Evolutionary conservation across 2,329 filamentous ascomycete species (phyloP).

Genomic region (Byssoonygena ceratinophila): DNA sequence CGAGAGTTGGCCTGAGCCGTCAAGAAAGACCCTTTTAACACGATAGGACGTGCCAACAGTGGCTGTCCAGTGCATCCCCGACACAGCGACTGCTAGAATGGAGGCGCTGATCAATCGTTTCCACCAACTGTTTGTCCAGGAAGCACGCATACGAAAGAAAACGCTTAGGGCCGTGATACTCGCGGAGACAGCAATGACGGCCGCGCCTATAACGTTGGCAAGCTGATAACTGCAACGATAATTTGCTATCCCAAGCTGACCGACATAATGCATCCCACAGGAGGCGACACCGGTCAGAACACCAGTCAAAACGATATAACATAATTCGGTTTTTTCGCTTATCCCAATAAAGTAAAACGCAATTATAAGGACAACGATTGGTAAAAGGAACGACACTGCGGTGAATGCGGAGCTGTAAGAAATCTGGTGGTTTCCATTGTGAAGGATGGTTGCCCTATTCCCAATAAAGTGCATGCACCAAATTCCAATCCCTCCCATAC

Average conservation of each 20-base stretch:
- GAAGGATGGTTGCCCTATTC: constrained; percentile 66
- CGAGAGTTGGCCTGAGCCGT: constrained; percentile 37
- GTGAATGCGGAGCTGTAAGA: constrained; percentile 64
- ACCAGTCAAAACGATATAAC: constrained; percentile 54
- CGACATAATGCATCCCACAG: constrained; percentile 78
- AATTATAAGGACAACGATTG: constrained; percentile 60
- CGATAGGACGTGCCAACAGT: constrained; percentile 59
- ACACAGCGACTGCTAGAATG: constrained; percentile 62
- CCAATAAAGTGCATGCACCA: constrained; percentile 80
- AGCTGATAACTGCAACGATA: constrained; percentile 55
- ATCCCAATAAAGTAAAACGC: constrained; percentile 62
- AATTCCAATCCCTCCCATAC: constrained; percentile 64
- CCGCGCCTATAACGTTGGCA: constrained; percentile 55
- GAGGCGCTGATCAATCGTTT: constrained; percentile 57
- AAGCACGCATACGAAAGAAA: constrained; percentile 66
- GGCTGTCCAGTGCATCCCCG: constrained; percentile 81
- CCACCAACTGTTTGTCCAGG: constrained; percentile 72
- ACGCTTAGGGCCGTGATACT: constrained; percentile 59
- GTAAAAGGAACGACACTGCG: constrained; percentile 66
- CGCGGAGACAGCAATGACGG: constrained; percentile 60
- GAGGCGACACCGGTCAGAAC: constrained; percentile 62
- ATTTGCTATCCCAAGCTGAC: constrained; percentile 72
- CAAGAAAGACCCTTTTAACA: constrained; percentile 40
- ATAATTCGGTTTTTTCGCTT: constrained; percentile 47
- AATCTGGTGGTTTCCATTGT: constrained; percentile 58